Base-by-base conservation (phyloP, 208 protist species). In the Acanthamoeba royreba region DNA sequence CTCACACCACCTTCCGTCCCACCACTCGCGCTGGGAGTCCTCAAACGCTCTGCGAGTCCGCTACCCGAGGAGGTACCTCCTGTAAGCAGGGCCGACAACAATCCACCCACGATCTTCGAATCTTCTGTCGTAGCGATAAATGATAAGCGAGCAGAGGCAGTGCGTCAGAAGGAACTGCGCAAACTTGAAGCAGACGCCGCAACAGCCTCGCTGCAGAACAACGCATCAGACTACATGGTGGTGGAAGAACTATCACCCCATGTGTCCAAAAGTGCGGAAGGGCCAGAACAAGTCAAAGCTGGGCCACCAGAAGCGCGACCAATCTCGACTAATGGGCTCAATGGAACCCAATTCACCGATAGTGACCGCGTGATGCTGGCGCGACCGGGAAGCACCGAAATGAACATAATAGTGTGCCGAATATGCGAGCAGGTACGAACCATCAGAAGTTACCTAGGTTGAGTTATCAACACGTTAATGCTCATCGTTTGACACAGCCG, bases 341-440 rank as follows among this genome's bases (percentile, higher is more conserved):
- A n/a, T n/a, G n/a, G n/a, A n/a, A n/a, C n/a, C 33, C 38, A 74
- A 38, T 35, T 74, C 72, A 83, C n/a, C 72, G 72, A 83, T 43
- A 45, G 72, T 43, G 72, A 83, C 72, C 72, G 72, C 72, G 72
- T 1, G 35, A 52, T 52, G 7, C 72, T 38, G 1, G 45, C 72
- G 42, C 35, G 72, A n/a, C 72, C 72, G 7, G 42, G 52, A 43
- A 83, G 72, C 72, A 83, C 72, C 19, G 72, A 83, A 43, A 19
- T 83, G 42, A 83, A 83, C 72, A 15, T 83, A 22, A 83, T 83
- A 38, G 72, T 83, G 40, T 83, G 72, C 72, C 72, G 72, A 19
- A 83, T 83, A 38, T 83, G 72, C 72, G 72, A 83, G 43, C 72
- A 79, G 66, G 66, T 79, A 77, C 63, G 58, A 7, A 17, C 13